These are phyloP conservation scores for Pseudohyphozyma bogoriensis DNA, from an alignment of 768 basidiomycete species.

Conservation along the genomic window DNA sequence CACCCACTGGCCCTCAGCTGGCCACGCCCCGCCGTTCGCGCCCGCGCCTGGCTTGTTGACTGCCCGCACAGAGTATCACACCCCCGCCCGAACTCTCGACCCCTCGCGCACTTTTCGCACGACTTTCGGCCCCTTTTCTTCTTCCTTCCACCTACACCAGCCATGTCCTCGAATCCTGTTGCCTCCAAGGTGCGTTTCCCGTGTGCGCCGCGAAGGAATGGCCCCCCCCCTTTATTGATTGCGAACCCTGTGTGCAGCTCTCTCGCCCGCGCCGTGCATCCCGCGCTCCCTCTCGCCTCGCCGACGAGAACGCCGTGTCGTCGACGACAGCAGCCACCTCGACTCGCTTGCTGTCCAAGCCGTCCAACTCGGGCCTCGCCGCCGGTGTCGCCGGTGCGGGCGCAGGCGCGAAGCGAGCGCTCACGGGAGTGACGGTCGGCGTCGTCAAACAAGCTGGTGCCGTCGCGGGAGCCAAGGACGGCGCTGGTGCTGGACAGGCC, in stretches of 20 bases:
- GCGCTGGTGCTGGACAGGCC: not conserved
- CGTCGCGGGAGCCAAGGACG: too few species aligned
- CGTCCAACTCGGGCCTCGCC: not conserved
- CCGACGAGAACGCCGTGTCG: constrained; percentile 11
- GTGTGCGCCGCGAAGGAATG: too few species aligned
- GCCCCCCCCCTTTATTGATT: too few species aligned
- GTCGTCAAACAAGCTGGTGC: not conserved
- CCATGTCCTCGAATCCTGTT: too few species aligned
- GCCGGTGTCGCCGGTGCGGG: not conserved
- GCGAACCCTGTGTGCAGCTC: too few species aligned
- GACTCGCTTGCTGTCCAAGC: constrained; percentile 1
- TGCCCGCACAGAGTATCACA: too few species aligned
- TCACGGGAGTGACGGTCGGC: not conserved
- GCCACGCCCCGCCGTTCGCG: too few species aligned
- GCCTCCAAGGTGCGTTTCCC: too few species aligned
- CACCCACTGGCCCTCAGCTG: too few species aligned
- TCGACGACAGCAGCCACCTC: not conserved
- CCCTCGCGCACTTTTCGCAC: not conserved
- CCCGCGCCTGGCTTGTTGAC: too few species aligned
- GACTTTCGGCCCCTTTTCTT: constrained; percentile 5
- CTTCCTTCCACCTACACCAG: too few species aligned
- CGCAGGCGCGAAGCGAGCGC: not conserved
- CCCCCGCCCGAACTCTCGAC: not conserved
- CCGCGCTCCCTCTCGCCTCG: constrained; percentile 13
- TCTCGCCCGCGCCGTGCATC: constrained; percentile 19